Evolutionary conservation across 2,329 filamentous ascomycete genomes (phyloP), one percentile per base, ranked within the genome.

Genomic region (Aureobasidium sp.): DNA sequence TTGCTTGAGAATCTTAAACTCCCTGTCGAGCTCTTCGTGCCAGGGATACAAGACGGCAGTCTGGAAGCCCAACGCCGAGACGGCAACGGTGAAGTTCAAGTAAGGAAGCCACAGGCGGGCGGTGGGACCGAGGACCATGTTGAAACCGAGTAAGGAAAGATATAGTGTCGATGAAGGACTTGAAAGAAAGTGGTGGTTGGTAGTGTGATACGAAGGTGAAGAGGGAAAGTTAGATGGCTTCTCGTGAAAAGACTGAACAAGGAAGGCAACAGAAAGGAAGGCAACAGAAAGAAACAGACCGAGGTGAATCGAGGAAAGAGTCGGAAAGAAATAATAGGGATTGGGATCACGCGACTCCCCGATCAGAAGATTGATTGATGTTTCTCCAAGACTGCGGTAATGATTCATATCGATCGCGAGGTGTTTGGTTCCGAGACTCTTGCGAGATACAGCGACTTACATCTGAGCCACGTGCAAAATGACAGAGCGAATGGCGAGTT

Each of bases 11-110:
- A 57, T 61, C n/a, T 60, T 61, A 27, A 68, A 68, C 27, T 67
- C 66, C 6, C 64, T 59, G 55, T 67, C 66, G 9, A 68, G 61
- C 42, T 67, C 64, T 45, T 60, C 62, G 42, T 68, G 66, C 66
- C 66, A 68, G 31, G 66, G 66, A n/a, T 68, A 68, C 21, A 68
- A 51, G 0, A 68, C 66, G 29, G 63, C 65, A 38, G 66, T 64
- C 42, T 68, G 66, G 38, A 68, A 68, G 13, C 64, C 63, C 3
- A 68, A 51, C 0, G 66, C 65, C 4, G 66, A 65, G 7, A 61
- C 53, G 6, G 65, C 66, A 54, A 68, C 65, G 27, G 65, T 46
- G 47, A 68, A 66, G 51, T 67, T 68, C 9, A 66, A 64, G 23
- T 64, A 33, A 35, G 63, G 64, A 63, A 67, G 25, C 65, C 64